A percentile compares a stretch with the other conserved stretches of the same genome.
Conservation (phyloP, 2,329 filamentous ascomycete genomes). For the Colletotrichum limetticola region DNA sequence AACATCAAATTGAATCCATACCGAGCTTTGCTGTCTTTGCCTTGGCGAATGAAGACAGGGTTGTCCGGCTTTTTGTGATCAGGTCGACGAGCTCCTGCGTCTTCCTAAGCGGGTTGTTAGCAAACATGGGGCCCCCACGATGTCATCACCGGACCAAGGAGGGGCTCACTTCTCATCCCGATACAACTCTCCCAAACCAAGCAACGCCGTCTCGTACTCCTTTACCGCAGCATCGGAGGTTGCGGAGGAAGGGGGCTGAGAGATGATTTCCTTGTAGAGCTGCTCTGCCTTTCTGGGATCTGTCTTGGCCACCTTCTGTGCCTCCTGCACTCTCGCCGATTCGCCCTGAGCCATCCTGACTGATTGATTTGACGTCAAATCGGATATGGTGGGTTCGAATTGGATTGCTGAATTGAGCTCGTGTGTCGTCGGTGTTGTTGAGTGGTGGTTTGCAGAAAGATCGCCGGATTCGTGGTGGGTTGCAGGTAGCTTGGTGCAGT, state of each 20-base stretch:
- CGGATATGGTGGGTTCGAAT: neutral
- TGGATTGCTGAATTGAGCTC: neutral
- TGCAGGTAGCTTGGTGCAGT: constrained; percentile 20
- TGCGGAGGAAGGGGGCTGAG: constrained; percentile 83
- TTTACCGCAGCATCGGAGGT: constrained; percentile 86
- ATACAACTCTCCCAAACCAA: constrained; percentile 92
- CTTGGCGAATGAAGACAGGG: constrained; percentile 96
- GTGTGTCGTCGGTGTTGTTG: constrained; percentile 23
- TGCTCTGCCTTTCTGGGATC: constrained; percentile 86
- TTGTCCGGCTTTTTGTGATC: constrained; percentile 88
- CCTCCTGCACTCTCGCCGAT: constrained; percentile 82
- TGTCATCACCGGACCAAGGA: constrained; percentile 41
- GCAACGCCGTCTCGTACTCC: constrained; percentile 90
- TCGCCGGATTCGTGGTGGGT: constrained; percentile 33
- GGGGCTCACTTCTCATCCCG: constrained; percentile 80
- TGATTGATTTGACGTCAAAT: constrained; percentile 1
- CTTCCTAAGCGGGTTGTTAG: constrained; percentile 63
- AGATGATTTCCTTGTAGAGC: constrained; percentile 90
- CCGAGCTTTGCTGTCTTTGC: constrained; percentile 98
- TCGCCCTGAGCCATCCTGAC: constrained; percentile 66
- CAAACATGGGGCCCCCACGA: constrained; percentile 13
- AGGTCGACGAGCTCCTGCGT: constrained; percentile 88
- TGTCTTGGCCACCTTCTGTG: constrained; percentile 83
- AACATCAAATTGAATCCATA: constrained; percentile 58
- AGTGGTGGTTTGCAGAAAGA: neutral